Evolutionary conservation across 2,329 filamentous ascomycete genomes (phyloP), one percentile per base, ranked within the genome.

Genomic region (Fusarium abutilonis): DNA sequence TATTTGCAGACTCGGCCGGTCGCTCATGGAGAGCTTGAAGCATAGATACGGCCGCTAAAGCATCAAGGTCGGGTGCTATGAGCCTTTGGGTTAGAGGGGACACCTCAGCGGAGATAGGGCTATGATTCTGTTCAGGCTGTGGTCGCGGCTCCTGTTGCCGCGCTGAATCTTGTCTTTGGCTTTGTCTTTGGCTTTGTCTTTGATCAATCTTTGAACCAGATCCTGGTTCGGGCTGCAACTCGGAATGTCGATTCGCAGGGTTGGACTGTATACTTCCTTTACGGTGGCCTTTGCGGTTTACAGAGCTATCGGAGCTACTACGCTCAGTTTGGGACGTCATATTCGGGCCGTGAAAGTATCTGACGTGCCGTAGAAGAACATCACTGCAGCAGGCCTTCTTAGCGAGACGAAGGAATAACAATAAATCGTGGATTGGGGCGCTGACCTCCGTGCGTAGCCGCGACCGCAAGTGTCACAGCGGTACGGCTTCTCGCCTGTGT

Each of bases 401-500:
- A 6, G 4, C 6, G 11, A 6, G 15, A 9, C 8, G 21, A 13
- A 19, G 11, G 7, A 32, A 6, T 3, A 7, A 8, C 17, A 8
- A 26, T 26, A 26, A 26, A 31, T 47, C 6, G 6, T 19, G 23
- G 9, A 15, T 9, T 36, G 4, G n/a, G 19, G 19, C 31, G 41
- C 32, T 31, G 13, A 48, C 54, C 54, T 44, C 38, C 54, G 38
- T 13, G 54, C 44, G 39, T 52, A 53, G 4, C 36, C 17, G 11
- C 43, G 40, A 17, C 26, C 9, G 6, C 60, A 63, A 2, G 36
- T 54, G 13, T 51, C 41, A 6, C 60, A 64, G 17, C 51, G 34
- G 14, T 55, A 64, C 11, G 60, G 60, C 29, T 63, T 64, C 31
- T 63, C 60, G 10, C 60, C 60, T 2, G 60, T 64, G 9, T 64